Evolutionary conservation across 2,329 filamentous ascomycete genomes (phyloP), one percentile per base, ranked within the genome.

Genomic region (Cercospora sojina): DNA sequence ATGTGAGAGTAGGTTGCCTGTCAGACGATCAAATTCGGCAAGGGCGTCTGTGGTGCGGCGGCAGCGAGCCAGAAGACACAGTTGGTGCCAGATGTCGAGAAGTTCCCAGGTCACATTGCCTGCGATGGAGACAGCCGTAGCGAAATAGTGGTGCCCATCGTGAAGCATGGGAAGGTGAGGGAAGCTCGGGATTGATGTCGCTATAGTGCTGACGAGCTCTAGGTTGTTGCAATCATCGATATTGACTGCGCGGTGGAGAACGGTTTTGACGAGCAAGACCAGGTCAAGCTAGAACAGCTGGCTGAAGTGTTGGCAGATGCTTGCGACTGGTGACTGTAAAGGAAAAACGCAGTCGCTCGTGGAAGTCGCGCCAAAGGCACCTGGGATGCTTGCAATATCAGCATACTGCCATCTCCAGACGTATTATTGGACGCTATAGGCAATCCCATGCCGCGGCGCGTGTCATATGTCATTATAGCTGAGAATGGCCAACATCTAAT

Each of bases 141-240:
- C 76, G 91, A 95, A 81, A 89, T 95, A 76, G 91, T 95, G 18
- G 91, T 94, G 58, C 91, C 91, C 1, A 85, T 94, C 68, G 70
- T 90, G 9, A 74, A 81, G 66, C 73, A 73, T n/a, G 82, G 77
- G 23, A 82, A 82, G 79, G 83, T 84, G 69, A 71, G 77, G 73
- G n/a, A 12, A 29, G 25, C 51, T 23, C 29, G 8, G 9, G n/a
- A 41, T 20, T 23, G 10, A 20, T 27, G 20, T 5, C 8, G 23
- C 35, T 27, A 27, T 43, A 23, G 62, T 43, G 59, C 35, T 58
- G 35, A 56, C 58, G 27, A 65, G 5, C 76, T 74, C 18, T 66
- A 85, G 80, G 80, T 90, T 5, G 88, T 91, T 23, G 91, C 88
- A 2, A 91, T 94, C 69, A 91, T 95, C 67, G 91, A 95, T 74